phyloP scores from a whole-genome alignment of 1,284 basidiomycete genomes.

The Malassezia cuniculi region DNA sequence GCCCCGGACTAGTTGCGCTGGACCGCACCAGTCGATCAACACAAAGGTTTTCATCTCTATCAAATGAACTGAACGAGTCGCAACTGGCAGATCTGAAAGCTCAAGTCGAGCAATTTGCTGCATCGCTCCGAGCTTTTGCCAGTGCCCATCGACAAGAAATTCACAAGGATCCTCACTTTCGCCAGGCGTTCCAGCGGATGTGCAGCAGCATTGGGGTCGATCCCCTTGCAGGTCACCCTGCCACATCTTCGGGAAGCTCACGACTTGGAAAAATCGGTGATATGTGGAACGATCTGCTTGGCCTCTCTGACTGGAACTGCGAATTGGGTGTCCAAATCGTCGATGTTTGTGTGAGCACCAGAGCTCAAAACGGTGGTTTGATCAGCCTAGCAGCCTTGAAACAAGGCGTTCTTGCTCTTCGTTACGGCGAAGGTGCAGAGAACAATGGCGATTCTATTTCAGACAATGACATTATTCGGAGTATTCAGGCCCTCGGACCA shows the following conservation, averaged over 20 bases:
- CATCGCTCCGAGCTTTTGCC: conserved; percentile 68
- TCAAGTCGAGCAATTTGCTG: conserved; percentile 71
- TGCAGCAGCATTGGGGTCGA: conserved; percentile 89
- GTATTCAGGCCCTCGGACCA: conserved; percentile 74
- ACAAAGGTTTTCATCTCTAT: conserved; percentile 62
- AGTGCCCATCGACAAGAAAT: conserved; percentile 72
- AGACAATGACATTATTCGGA: conserved; percentile 69
- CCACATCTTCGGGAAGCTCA: conserved; percentile 3
- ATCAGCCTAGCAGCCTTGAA: conserved; percentile 79
- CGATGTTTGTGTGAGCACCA: conserved; percentile 80
- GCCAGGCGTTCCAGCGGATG: conserved; percentile 90
- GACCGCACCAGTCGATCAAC: conserved; percentile 46
- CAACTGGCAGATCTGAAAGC: conserved; percentile 67
- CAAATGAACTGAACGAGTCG: conserved; percentile 59
- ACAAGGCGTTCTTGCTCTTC: conserved; percentile 60
- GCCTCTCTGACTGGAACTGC: conserved; percentile 80
- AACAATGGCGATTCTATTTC: conserved; percentile 48
- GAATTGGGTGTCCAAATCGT: conserved; percentile 93
- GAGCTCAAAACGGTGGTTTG: conserved; percentile 76
- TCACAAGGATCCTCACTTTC: conserved; percentile 66
- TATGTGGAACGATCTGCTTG: conserved; percentile 72
- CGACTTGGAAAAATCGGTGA: conserved; percentile 54
- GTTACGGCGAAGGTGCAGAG: conserved; percentile 49
- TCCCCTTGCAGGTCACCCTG: conserved; percentile 54
- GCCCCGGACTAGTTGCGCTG: conserved; percentile 49